Percentiles rank a stretch among this genome's conserved stretches.
phyloP scores from a whole-genome alignment of 1,284 basidiomycete genomes.

The Fereydounia khargensis region DNA sequence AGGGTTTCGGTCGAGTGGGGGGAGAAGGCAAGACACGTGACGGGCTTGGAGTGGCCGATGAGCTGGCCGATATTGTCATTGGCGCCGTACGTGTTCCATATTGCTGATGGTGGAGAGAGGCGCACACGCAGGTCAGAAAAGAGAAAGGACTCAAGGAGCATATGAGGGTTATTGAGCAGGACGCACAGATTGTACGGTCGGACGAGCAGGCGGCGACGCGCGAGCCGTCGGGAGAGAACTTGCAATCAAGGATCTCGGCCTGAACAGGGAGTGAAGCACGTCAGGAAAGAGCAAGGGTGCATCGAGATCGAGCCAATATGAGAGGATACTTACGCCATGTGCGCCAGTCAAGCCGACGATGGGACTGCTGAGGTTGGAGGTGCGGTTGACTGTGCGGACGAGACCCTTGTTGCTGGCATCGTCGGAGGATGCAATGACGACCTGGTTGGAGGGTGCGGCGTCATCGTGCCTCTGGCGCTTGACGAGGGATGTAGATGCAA shows the following conservation, averaged over 20 bases:
- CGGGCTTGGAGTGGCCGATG: constrained; percentile 48
- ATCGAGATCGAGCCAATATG: no score
- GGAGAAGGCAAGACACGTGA: constrained; percentile 47
- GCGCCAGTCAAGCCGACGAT: constrained; percentile 49
- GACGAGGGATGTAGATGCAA: constrained; percentile 28
- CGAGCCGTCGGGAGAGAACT: constrained; percentile 47
- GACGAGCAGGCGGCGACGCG: constrained; percentile 45
- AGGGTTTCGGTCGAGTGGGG: constrained; percentile 23
- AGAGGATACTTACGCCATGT: constrained; percentile 35
- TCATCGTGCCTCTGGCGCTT: constrained; percentile 43
- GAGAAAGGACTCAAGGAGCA: no score
- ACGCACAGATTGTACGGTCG: constrained; percentile 51
- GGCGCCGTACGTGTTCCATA: constrained; percentile 53
- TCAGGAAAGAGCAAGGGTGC: background rate
- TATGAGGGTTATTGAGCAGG: background rate
- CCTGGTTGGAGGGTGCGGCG: constrained; percentile 8
- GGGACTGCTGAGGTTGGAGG: constrained; percentile 36
- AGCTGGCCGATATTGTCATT: constrained; percentile 51
- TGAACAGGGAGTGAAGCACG: no score
- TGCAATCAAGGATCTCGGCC: constrained; percentile 48
- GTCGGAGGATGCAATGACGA: constrained; percentile 41
- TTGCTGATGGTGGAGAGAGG: no score
- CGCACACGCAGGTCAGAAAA: background rate
- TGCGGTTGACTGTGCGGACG: constrained; percentile 39
- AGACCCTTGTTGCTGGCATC: constrained; percentile 40